Evolutionary conservation across 2,329 filamentous ascomycete genomes (phyloP), one percentile per base, ranked within the genome.

Genomic region (Aspergillus intermedius): DNA sequence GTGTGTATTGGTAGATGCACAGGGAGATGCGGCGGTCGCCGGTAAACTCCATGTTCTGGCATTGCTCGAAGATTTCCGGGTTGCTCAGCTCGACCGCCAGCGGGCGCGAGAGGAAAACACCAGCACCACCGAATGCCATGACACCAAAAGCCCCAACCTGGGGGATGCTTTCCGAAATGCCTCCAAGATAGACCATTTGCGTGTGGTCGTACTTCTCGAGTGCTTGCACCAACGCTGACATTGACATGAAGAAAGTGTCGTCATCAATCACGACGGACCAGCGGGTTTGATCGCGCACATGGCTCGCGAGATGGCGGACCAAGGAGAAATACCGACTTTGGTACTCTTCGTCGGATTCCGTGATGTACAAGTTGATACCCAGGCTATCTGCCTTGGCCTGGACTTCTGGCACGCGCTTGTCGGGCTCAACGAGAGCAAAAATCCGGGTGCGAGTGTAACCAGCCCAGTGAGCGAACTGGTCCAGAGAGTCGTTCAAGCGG

Each of bases 251-350:
- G 62, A 84, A 83, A 1, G 81, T 84, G 56, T 84, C 81, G 57
- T 84, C 81, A 58, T 84, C 80, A 34, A 83, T 73, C 44, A 83
- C 69, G 42, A 74, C 76, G 12, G 75, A 72, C 80, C 81, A 84
- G 28, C 70, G 66, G 0, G 78, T 80, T 12, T 69, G 57, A 0
- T 72, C 62, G 8, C 66, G 71, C 28, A 69, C 61, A 44, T 74
- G 66, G 21, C 70, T 60, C 21, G 78, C 63, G 51, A 83, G 71
- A 34, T 77, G 69, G 23, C 73, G 67, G 7, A 83, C 62, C 10
- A 83, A 70, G 10, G 77, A 72, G 59, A 83, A 82, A 58, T 83
- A 80, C 35, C 79, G 77, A 51, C 80, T 60, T 37, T 69, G 61
- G 47, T 70, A 71, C 49, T 69, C 61, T 34, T 68, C 65, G 1